Conservation (phyloP, 805 yeast species). For the Starmerella khaoyaiensis region DNA sequence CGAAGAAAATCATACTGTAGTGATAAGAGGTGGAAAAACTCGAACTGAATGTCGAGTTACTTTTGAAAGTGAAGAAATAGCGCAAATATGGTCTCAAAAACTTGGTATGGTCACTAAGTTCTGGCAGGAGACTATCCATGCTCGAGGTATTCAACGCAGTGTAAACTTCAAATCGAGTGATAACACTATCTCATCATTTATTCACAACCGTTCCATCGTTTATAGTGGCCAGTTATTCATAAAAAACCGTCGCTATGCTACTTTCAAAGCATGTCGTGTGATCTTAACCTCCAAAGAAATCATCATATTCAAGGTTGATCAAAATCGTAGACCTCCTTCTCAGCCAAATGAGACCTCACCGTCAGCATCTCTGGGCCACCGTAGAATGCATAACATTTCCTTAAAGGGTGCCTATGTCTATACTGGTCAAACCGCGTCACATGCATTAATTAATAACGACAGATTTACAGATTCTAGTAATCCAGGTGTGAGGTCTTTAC, state of each 20-base stretch:
- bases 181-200: conserved; percentile 33
- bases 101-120: conserved; percentile 27
- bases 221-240: conserved; percentile 56
- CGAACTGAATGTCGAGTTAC: conserved; percentile 6
- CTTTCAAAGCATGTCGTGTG: conserved; percentile 48
- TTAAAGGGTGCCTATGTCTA: conserved; percentile 59
- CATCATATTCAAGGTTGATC: conserved; percentile 34
- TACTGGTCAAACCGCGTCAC: conserved; percentile 49
- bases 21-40: conserved; percentile 22
- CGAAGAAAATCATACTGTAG: conserved; percentile 6
- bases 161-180: conserved; percentile 5
- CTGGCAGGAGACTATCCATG: conserved; percentile 42
- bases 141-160: conserved; percentile 26
- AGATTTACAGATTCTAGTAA: conserved; percentile 35
- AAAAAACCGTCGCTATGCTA: conserved; percentile 55
- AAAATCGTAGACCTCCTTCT: conserved; percentile 1
- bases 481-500: conserved; percentile 48
- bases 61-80: conserved; percentile 48
- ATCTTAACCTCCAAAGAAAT: conserved; percentile 61
- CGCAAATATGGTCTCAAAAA: conserved; percentile 27
- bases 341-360: conserved; percentile 29
- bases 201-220: conserved; percentile 48
- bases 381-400: conserved; percentile 46
- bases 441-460: conserved; percentile 41
- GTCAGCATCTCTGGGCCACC: conserved; percentile 35